phyloP scores from a whole-genome alignment of 2,329 filamentous ascomycete species.

The Trichoderma aggressivum region DNA sequence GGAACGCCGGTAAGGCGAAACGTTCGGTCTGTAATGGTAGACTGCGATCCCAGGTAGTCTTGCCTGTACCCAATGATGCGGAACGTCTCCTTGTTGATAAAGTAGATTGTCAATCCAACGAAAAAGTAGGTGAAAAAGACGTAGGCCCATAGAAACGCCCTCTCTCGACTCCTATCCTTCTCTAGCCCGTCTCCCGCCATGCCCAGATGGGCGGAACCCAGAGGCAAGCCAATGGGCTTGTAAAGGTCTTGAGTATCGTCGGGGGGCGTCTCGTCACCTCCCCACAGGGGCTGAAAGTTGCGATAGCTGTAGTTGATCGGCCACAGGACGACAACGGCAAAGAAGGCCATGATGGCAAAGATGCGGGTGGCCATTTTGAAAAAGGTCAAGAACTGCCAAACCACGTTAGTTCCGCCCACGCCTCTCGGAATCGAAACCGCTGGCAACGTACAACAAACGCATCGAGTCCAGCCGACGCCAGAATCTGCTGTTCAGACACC shows the following conservation, averaged over 20 bases:
- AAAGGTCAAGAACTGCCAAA: conserved; percentile 73
- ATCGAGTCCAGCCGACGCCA: conserved; percentile 87
- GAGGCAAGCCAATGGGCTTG: conserved; percentile 17
- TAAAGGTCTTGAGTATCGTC: conserved; percentile 16
- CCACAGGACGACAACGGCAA: conserved; percentile 74
- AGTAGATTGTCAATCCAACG: conserved; percentile 74
- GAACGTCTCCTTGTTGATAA: conserved; percentile 78
- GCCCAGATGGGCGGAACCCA: conserved; percentile 22
- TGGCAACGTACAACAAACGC: conserved; percentile 72
- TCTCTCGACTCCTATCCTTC: conserved; percentile 35
- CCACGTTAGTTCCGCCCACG: background rate
- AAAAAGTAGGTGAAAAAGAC: conserved; percentile 94
- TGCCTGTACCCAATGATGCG: conserved; percentile 83
- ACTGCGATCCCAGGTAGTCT: conserved; percentile 87
- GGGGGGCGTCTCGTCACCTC: background rate
- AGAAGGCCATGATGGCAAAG: conserved; percentile 73
- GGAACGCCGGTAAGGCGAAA: conserved; percentile 91
- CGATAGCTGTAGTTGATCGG: conserved; percentile 75
- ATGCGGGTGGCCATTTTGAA: conserved; percentile 94
- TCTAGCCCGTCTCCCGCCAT: conserved; percentile 31
- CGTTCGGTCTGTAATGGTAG: conserved; percentile 92
- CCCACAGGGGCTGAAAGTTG: conserved; percentile 11
- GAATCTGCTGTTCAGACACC: conserved; percentile 83
- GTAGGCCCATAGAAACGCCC: conserved; percentile 80
- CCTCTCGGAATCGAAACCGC: background rate